Evolutionary conservation across 345 rosid genomes (phyloP).

Genomic region (Hirschfeldia incana): DNA sequence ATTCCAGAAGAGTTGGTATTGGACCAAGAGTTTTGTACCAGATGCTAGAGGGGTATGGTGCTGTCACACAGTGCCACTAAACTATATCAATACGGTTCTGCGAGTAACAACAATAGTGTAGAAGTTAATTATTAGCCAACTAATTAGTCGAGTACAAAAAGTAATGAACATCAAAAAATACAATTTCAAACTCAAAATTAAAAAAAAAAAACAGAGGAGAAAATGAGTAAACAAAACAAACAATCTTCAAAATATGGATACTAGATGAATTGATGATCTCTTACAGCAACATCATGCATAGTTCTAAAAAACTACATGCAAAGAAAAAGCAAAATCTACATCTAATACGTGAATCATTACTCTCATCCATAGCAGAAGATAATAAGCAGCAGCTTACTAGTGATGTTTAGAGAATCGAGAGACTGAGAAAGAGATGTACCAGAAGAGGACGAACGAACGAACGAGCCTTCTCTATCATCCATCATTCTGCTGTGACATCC

Average conservation of each 20-base stretch:
- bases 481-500: too few relatives aligned
- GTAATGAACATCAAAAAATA: too few relatives aligned
- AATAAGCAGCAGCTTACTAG: background rate
- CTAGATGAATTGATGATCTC: background rate
- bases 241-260: slow-evolving; percentile 2
- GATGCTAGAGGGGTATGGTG: too few relatives aligned
- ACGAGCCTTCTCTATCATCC: slow-evolving; percentile 71
- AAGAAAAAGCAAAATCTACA: background rate
- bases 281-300: too few relatives aligned
- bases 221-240: slow-evolving; percentile 19
- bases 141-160: background rate
- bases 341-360: background rate
- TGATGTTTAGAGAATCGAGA: background rate
- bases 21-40: too few relatives aligned
- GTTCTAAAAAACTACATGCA: background rate
- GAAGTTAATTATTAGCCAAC: background rate
- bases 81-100: too few relatives aligned
- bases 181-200: background rate
- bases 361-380: background rate
- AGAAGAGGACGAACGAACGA: slow-evolving; percentile 82
- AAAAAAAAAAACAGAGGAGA: background rate
- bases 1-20: background rate
- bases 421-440: slow-evolving; percentile 42
- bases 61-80: too few relatives aligned
- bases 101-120: too few relatives aligned